A percentile compares a stretch with the other conserved stretches of the same genome.
phyloP scores from a whole-genome alignment of 108 stramenopile genomes.

The Nannochloropsis gaditana region DNA sequence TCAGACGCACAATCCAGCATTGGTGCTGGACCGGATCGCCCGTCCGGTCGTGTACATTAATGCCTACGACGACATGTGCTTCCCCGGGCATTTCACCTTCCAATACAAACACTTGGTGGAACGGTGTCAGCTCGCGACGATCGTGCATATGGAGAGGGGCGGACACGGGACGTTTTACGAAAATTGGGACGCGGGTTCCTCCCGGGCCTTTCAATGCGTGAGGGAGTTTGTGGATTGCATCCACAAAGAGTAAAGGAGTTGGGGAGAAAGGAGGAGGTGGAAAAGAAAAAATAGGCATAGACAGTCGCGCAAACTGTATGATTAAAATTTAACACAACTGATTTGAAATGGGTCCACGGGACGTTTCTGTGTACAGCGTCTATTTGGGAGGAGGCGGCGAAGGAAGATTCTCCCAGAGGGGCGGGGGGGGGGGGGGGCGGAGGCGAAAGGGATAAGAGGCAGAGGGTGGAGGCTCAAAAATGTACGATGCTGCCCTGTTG shows the following conservation, averaged over 20 bases:
- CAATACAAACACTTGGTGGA: slow-evolving; percentile 12
- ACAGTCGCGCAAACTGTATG: too few species aligned
- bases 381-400: too few species aligned
- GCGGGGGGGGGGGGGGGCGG: too few species aligned
- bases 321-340: too few species aligned
- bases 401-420: too few species aligned
- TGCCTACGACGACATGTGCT: slow-evolving; percentile 5
- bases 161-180: slow-evolving; percentile 3
- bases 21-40: not conserved
- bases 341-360: too few species aligned
- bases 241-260: not conserved
- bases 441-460: too few species aligned
- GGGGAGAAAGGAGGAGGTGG: too few species aligned
- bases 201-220: slow-evolving; percentile 14
- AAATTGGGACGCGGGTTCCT: not conserved
- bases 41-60: not conserved
- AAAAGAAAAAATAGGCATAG: too few species aligned
- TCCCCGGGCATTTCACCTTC: not conserved
- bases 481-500: too few species aligned
- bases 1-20: slow-evolving; percentile 16
- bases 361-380: too few species aligned
- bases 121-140: not conserved
- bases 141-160: not conserved
- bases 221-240: not conserved
- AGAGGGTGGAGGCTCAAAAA: too few species aligned